Base-by-base conservation (phyloP, 2,329 filamentous ascomycete genomes). In the Colletotrichum cordylinicola region DNA sequence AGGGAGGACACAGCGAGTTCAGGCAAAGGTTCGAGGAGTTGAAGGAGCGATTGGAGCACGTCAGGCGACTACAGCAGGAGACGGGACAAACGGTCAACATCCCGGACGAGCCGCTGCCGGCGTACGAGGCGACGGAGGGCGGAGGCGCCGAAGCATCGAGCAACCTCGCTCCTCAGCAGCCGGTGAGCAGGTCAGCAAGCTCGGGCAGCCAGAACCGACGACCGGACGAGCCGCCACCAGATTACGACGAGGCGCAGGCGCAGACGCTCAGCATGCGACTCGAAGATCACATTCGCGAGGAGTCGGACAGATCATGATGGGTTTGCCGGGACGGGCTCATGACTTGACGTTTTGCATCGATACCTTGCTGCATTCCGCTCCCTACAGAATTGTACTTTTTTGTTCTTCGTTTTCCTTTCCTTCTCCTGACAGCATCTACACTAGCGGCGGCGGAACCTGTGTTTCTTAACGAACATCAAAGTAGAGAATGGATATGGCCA, bases 1-100 rank as follows among this genome's bases (percentile, higher is more conserved):
- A 98, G 77, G 96, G 96, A 58, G 96, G 96, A n/a, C 96, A 96
- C 74, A 97, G 94, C 83, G 96, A 98, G 79, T 98, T 98, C 82
- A 93, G 96, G 80, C 91, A 92, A 67, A 91, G 91, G 68, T 98
- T 96, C 81, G 95, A 98, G 80, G 90, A 94, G 72, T 92, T 98
- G 78, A 96, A 95, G 82, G 96, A 98, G 82, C 91, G 95, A 8
- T 86, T 98, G 72, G 91, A 94, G 78, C 95, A 98, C 80, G 95
- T 93, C 9, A 91, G 96, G 48, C 94, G 97, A 72, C 90, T 94
- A 74, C 93, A 93, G 37, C 86, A 93, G 71, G 93, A 94, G 80
- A 92, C 90, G 77, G 93, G 93, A n/a, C 88, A 88, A 78, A 87
- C 85, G 61, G 87, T 92, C 35, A 90, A 90, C 67, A 91, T 97